Base-by-base conservation (phyloP, 1,139 yeast genomes). In the Candida sp. region DNA sequence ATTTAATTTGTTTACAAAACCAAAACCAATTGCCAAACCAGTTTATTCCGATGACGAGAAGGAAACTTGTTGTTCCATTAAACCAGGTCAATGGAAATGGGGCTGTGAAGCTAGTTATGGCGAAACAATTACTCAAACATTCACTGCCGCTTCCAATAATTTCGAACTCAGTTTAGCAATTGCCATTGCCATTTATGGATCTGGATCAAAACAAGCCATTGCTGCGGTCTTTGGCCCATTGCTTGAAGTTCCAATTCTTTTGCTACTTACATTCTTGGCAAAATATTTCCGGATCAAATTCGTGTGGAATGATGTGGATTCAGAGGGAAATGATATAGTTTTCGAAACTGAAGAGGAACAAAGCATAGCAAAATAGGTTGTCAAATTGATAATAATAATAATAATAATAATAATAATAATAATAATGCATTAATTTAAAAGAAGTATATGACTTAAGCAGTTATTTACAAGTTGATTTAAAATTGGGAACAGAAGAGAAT, bases 141-240 rank as follows among this genome's bases (percentile, higher is more conserved):
- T 81, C 50, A 79, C 84, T 1, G 82, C 84, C 19, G 75, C 83
- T 2, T 75, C 82, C 4, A 80, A 80, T 54, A 79, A 80, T 48
- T 65, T 65, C 43, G 83, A 79, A 51, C 60, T 79, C 39, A 75
- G 80, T 43, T 62, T 79, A 39, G 82, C 84, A 3, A 73, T 80
- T 12, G 79, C 83, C 2, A 74, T 77, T 11, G 70, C 82, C 0
- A 52, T 77, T 5, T 80, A 74, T 60, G 85, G 85, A 1, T 61
- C 69, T 27, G 76, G 75, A 4, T 73, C 81, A 48, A 67, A 75
- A 44, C 75, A 80, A 53, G 77, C 84, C 1, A 68, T 80, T 40
- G 84, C 85, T 3, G 79, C 84, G 2, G 78, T 83, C 0, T 77
- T 78, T 55, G 85, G 84, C 0, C 84, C 85, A 2, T 61, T 80